Base-by-base conservation (phyloP, 768 basidiomycete genomes). In the Hericium coralloides region DNA sequence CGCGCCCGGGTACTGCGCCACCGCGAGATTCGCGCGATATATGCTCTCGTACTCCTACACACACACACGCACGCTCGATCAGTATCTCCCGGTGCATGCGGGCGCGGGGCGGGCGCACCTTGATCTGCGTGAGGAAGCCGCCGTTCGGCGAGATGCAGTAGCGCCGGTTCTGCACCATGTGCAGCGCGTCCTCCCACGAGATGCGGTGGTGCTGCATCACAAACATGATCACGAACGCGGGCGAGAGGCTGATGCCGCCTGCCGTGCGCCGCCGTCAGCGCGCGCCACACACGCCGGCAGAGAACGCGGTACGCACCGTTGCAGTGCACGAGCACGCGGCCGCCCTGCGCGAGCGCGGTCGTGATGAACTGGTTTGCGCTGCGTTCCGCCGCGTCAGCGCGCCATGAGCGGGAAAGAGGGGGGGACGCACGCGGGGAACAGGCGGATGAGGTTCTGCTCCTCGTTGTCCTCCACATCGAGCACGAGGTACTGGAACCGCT, bases 81-180 rank as follows among this genome's bases (percentile, higher is more conserved):
- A 25, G 31, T 22, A 8, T 9, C 6, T 1, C 5, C 8, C 49
- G 8, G 20, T 45, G 48, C 18, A 3, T 9, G 8, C 18, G 26
- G 3, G 31, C 8, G 31, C 43, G 37, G 25, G 14, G n/a, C 26
- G 31, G 18, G 18, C 73, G 25, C 56, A 87, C 90, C 80, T 95
- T 95, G 67, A 95, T 87, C 68, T 95, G 93, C 10, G 89, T 90
- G 64, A 95, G 69, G 71, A 97, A 97, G 3, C 92, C 93, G 14
- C 87, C 84, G 64, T 95, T 93, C 12, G 92, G 94, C 1, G 90
- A 91, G 60, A 95, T 94, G 69, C 93, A 97, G 65, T 95, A 97
- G 48, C 93, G 80, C 49, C 92, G 79, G 61, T 93, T 93, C 69
- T 94, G 92, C 3, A 94, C 92, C 65, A 89, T 72, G 64, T 92